These are phyloP conservation scores for Phytophthora gonapodyides DNA, from an alignment of 352 stramenopile genomes.

Conservation along the genomic window DNA sequence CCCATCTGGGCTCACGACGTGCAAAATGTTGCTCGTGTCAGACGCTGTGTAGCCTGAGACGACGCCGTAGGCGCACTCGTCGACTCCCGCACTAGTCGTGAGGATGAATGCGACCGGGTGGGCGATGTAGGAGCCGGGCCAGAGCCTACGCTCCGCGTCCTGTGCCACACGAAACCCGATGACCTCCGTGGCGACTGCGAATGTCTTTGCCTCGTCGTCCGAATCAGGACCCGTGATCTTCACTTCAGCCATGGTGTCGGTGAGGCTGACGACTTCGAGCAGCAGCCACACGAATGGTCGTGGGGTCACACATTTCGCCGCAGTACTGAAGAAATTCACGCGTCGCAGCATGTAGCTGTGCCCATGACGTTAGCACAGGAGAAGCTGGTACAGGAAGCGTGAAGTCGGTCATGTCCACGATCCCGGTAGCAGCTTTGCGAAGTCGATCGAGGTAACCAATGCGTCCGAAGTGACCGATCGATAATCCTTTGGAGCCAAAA, in stretches of 20 bases:
- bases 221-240: slow-evolving; percentile 5
- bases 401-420: slow-evolving; percentile 2
- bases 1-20: background rate
- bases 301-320: slow-evolving; percentile 2
- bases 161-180: slow-evolving; percentile 1
- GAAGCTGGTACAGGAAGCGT: background rate
- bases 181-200: background rate
- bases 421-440: background rate
- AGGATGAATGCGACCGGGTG: slow-evolving; percentile 9
- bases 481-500: background rate
- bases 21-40: background rate
- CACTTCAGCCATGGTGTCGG: background rate
- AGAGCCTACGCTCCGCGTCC: background rate
- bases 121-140: slow-evolving; percentile 9
- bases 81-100: background rate
- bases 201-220: background rate
- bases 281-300: background rate
- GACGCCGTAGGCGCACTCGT: slow-evolving; percentile 9
- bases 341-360: background rate
- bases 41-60: slow-evolving; percentile 11
- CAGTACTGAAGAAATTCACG: background rate
- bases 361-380: background rate
- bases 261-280: background rate
- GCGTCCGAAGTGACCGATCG: background rate
- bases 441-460: background rate